phyloP scores from a whole-genome alignment of 768 basidiomycete genomes.

The Auricularia heimuer region DNA sequence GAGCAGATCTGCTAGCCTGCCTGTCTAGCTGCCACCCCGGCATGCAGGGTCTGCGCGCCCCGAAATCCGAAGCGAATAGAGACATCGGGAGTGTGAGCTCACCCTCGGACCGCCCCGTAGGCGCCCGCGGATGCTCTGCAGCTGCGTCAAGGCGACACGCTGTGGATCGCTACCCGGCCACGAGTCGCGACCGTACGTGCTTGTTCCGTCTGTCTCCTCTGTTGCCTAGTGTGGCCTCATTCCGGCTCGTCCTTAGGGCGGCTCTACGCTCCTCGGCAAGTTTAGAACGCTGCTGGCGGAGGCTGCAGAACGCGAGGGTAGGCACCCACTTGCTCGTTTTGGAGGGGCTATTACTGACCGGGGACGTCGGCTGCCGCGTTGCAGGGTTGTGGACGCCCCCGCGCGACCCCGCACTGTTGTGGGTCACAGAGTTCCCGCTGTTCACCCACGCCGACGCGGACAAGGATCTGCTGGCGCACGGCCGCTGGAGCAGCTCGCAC shows the following conservation, averaged over 20 bases:
- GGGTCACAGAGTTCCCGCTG: conserved; percentile 93
- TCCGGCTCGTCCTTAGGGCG: conserved; percentile 46
- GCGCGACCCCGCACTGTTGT: conserved; percentile 69
- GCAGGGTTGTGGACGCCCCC: conserved; percentile 50
- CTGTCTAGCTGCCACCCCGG: too few relatives aligned
- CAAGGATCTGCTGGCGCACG: conserved; percentile 76
- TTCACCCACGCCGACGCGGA: conserved; percentile 82
- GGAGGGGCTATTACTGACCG: conserved; percentile 6
- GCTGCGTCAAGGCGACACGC: conserved; percentile 40
- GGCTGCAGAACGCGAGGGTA: conserved; percentile 55
- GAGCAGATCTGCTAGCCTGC: too few relatives aligned
- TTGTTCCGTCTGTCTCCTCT: conserved; percentile 6
- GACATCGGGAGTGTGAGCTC: too few relatives aligned
- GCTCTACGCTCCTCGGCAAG: conserved; percentile 73
- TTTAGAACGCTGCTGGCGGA: conserved; percentile 58
- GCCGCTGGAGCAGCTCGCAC: conserved; percentile 86
- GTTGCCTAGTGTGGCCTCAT: conserved; percentile 8
- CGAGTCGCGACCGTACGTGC: conserved; percentile 41
- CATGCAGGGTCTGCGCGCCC: too few relatives aligned
- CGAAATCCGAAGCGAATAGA: too few relatives aligned
- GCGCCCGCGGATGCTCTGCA: conserved; percentile 32
- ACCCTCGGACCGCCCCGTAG: background rate
- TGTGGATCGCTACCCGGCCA: conserved; percentile 49
- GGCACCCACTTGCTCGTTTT: conserved; percentile 13
- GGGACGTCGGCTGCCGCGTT: background rate